Percentiles rank a stretch among this genome's conserved stretches.
Conservation (phyloP, 768 basidiomycete species). For the Tulasnella sp. region DNA sequence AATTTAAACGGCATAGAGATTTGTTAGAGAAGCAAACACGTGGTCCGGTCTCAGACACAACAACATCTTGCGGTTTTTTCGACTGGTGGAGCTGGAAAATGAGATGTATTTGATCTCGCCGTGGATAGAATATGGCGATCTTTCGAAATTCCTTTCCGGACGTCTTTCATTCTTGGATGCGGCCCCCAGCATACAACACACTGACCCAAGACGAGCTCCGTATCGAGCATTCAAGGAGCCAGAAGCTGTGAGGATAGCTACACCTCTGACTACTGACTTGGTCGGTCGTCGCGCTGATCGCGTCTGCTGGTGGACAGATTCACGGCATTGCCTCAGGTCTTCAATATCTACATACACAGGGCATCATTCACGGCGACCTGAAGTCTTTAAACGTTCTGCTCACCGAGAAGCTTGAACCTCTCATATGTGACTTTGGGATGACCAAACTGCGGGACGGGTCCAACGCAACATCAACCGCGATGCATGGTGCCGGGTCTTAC, state of each 20-base stretch:
- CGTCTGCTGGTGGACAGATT: background rate
- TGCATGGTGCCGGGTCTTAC: background rate
- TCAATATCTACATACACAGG: background rate
- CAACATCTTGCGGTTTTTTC: background rate
- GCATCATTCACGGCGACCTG: background rate
- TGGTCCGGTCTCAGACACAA: background rate
- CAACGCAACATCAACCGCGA: background rate
- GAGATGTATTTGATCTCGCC: background rate
- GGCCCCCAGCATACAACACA: too few species aligned
- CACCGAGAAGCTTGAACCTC: background rate
- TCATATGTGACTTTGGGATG: background rate
- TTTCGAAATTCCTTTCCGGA: background rate
- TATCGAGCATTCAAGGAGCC: background rate
- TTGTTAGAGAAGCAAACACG: background rate
- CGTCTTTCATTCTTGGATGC: background rate
- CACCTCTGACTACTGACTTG: too few species aligned
- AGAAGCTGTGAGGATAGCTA: background rate
- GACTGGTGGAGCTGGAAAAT: background rate
- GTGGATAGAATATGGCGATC: background rate
- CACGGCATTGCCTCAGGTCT: background rate
- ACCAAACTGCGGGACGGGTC: background rate
- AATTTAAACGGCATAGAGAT: background rate
- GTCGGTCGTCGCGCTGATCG: background rate
- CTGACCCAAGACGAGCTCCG: background rate
- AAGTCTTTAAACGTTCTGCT: background rate